Evolutionary conservation across 352 stramenopile genomes (phyloP), one percentile per base, ranked within the genome.

Genomic region (Globisporangium emineosum): DNA sequence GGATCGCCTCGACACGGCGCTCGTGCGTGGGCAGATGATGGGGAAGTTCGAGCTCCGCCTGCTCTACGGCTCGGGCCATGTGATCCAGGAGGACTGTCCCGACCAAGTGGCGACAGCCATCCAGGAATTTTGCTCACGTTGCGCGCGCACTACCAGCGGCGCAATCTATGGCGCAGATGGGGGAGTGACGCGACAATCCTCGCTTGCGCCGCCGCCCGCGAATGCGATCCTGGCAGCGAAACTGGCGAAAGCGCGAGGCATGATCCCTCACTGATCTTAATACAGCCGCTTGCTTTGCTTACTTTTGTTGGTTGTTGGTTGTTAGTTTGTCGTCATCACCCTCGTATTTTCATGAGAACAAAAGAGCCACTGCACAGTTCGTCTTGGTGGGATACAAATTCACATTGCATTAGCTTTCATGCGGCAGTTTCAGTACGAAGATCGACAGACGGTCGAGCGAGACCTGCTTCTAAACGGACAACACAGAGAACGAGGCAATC

Each of bases 11-110:
- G 89, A 97, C 66, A 97, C 88, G n/a, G 71, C 88, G 21, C 73
- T 97, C 35, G 91, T 91, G 73, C 83, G 88, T 10, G 89, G 79
- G 7, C 89, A 96, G 68, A 97, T 97, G 89, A 93, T 95, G 83
- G 89, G 89, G 37, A 97, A 97, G 66, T 97, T 96, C 43, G 86
- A 97, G 66, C 78, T 96, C 55, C 74, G 83, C 27, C 67, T 96
- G 35, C 83, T 96, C 62, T 94, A 96, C 64, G 89, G 85, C 51
- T 83, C 81, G n/a, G 89, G 88, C n/a, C 88, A 96, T 59, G 84
- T 85, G 52, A 94, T 96, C 58, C 88, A 96, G 69, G 88, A 96
- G 70, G 85, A 96, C 62, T 92, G 82, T 57, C 87, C 87, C 2
- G 77, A 90, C 23, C 82, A 93, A 64, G 70, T 91, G 49, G 80